These are phyloP conservation scores for Tetrapisispora fleetii DNA, from an alignment of 805 yeast genomes.

Conservation along the genomic window DNA sequence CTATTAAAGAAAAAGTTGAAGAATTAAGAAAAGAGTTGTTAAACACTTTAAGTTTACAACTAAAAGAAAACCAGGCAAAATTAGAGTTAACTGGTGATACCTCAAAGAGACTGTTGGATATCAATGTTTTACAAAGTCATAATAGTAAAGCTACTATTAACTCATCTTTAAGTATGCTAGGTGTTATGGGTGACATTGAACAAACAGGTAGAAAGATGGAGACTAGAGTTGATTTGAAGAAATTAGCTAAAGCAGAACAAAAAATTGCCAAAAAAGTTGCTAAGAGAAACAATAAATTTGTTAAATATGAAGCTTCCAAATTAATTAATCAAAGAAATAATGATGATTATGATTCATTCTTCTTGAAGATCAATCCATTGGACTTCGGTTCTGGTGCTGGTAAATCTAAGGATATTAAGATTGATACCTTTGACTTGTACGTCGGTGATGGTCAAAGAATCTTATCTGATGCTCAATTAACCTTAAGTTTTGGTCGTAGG, in stretches of 20 bases:
- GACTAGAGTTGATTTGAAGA: conserved; percentile 90
- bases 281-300: conserved; percentile 70
- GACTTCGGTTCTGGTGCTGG: conserved; percentile 88
- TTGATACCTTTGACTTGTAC: conserved; percentile 86
- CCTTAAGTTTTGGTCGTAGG: conserved; percentile 84
- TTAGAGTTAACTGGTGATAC: conserved; percentile 76
- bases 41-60: conserved; percentile 42
- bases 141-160: conserved; percentile 59
- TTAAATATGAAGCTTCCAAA: conserved; percentile 89
- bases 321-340: conserved; percentile 53
- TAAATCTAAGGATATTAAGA: conserved; percentile 90
- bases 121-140: conserved; percentile 58
- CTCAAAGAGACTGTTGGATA: conserved; percentile 74
- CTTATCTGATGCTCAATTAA: conserved; percentile 74
- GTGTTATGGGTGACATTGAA: conserved; percentile 76
- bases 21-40: conserved; percentile 37
- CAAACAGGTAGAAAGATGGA: conserved; percentile 88
- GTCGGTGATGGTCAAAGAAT: conserved; percentile 96
- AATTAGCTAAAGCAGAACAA: conserved; percentile 92
- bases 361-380: conserved; percentile 88
- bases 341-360: conserved; percentile 88
- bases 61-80: conserved; percentile 60
- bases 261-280: conserved; percentile 97
- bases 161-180: conserved; percentile 64
- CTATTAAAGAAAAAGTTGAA: conserved; percentile 45